A percentile compares a stretch with the other conserved stretches of the same genome.
phyloP scores from a whole-genome alignment of 2,329 filamentous ascomycete genomes.

The Aureobasidium sp. region DNA sequence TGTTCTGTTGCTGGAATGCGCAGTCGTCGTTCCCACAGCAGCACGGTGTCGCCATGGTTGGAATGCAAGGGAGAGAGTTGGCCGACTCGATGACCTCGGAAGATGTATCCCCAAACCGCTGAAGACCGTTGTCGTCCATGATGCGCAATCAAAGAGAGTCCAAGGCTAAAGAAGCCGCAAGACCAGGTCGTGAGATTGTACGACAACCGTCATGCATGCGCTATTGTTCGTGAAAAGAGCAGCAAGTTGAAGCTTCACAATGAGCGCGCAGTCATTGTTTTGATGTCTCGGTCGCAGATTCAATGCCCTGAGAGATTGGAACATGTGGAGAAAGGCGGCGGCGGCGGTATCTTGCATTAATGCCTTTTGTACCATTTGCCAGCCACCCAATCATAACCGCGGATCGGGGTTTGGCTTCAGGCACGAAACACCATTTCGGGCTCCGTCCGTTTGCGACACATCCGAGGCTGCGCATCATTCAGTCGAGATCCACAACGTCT shows the following conservation, averaged over 20 bases:
- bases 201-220: slow-evolving; percentile 10
- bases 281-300: neutral
- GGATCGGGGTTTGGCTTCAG: neutral
- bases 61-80: slow-evolving; percentile 15
- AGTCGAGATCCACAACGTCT: neutral
- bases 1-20: slow-evolving; percentile 73
- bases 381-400: slow-evolving; percentile 5
- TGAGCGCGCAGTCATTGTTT: slow-evolving; percentile 4
- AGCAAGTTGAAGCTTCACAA: neutral
- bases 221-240: neutral
- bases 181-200: neutral
- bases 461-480: neutral
- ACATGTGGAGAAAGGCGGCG: neutral
- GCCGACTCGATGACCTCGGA: neutral
- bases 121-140: slow-evolving; percentile 15
- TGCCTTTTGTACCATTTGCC: neutral
- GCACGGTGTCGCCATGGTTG: slow-evolving; percentile 43
- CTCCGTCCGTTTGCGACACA: slow-evolving; percentile 3
- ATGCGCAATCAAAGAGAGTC: slow-evolving; percentile 15
- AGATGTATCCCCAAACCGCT: slow-evolving; percentile 10
- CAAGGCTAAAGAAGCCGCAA: neutral
- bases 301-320: neutral
- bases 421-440: neutral
- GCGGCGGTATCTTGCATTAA: slow-evolving; percentile 7
- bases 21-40: slow-evolving; percentile 82